Evolutionary conservation across 2,329 filamentous ascomycete species (phyloP).

Genomic region (Aureobasidium sp.): DNA sequence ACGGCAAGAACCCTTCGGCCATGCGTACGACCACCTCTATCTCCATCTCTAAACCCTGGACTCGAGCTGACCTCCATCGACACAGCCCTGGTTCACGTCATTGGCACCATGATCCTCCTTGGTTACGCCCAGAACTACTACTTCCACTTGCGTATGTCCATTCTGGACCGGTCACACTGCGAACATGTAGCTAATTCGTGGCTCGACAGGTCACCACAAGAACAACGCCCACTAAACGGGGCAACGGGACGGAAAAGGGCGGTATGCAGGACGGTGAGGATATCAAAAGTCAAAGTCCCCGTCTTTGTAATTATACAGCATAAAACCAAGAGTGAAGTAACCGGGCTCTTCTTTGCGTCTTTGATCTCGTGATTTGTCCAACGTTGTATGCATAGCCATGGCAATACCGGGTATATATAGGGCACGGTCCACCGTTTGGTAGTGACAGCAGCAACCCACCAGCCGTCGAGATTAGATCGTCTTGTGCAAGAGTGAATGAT

Average conservation of each 20-base stretch:
- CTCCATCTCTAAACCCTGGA: not conserved
- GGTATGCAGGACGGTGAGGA: slow-evolving; percentile 3
- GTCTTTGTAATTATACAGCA: slow-evolving; percentile 17
- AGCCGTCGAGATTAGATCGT: not conserved
- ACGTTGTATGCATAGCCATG: not conserved
- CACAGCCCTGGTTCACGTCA: slow-evolving; percentile 79
- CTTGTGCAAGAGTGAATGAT: not conserved
- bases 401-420: not conserved
- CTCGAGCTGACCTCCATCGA: not conserved
- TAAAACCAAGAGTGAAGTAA: slow-evolving; percentile 8
- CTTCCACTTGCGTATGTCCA: slow-evolving; percentile 88
- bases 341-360: not conserved
- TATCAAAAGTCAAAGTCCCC: not conserved
- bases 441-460: not conserved
- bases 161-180: slow-evolving; percentile 24
- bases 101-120: slow-evolving; percentile 68
- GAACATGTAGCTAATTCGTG: slow-evolving; percentile 23
- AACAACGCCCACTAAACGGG: slow-evolving; percentile 87
- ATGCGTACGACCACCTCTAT: slow-evolving; percentile 62
- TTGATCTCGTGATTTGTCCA: not conserved
- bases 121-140: slow-evolving; percentile 99
- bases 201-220: slow-evolving; percentile 86
- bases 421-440: not conserved
- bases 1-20: slow-evolving; percentile 77
- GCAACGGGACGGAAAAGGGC: not conserved